A percentile compares a stretch with the other conserved stretches of the same genome.
These are phyloP conservation scores for Allomyces javanicus DNA, from an alignment of 192 early-diverging fungal genomes.

Conservation along the genomic window DNA sequence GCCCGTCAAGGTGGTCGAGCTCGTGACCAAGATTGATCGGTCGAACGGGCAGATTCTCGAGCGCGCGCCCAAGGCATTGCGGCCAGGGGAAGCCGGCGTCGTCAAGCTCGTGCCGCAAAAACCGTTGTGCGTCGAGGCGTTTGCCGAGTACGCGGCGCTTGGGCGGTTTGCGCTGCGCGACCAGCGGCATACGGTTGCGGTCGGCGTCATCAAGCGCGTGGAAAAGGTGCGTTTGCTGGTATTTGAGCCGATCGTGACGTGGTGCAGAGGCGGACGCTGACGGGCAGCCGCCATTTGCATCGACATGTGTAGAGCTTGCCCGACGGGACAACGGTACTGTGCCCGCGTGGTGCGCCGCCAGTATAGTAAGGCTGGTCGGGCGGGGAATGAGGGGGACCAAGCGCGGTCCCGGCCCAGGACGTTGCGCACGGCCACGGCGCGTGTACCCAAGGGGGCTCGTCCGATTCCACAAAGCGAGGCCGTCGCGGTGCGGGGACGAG, in stretches of 20 bases:
- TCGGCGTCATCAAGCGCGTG: constrained; percentile 76
- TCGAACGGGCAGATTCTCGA: constrained; percentile 84
- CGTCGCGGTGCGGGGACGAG: too few species aligned
- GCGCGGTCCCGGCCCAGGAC: too few species aligned
- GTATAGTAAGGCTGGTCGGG: too few species aligned
- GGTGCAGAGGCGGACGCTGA: neutral
- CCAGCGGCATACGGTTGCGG: constrained; percentile 91
- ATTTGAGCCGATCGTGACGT: neutral
- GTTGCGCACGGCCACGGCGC: too few species aligned
- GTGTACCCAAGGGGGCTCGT: too few species aligned
- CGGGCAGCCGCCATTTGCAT: too few species aligned
- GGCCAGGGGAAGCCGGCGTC: constrained; percentile 85
- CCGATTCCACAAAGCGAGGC: too few species aligned
- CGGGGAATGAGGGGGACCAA: too few species aligned
- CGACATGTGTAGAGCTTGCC: too few species aligned
- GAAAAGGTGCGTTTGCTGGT: neutral
- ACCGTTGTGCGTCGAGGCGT: constrained; percentile 92
- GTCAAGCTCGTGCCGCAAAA: constrained; percentile 89
- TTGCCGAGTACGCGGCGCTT: constrained; percentile 78
- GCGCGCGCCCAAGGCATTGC: constrained; percentile 85
- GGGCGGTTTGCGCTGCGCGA: constrained; percentile 96
- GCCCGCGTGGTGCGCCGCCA: too few species aligned
- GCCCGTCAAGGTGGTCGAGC: constrained; percentile 85
- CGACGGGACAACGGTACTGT: too few species aligned
- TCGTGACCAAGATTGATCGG: constrained; percentile 86